Evolutionary conservation across 139 green algal species (phyloP), one percentile per base, ranked within the genome.

Genomic region (Picochlorum sp.): DNA sequence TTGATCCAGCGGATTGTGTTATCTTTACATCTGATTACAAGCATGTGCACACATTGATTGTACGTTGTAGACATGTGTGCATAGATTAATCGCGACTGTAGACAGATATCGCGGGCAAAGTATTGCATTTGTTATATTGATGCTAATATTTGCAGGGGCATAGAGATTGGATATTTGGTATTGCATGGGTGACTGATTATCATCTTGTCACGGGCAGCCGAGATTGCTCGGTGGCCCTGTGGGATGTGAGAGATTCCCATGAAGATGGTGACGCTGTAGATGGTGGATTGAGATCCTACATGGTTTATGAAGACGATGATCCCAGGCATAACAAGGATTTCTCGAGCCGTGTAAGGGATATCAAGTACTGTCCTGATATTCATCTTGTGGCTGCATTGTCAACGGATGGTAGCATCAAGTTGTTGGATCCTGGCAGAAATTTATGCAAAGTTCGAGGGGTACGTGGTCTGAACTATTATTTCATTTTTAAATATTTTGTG

Each of bases 101-200:
- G 50, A 56, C 12, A n/a, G 32, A 35, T 3, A 49, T 36, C 9
- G 41, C 18, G 33, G 24, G 7, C 18, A 7, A 12, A n/a, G 54
- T 9, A 25, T 33, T 43, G 35, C 51, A 7, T 22, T 4, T 26
- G 36, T 36, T 31, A 25, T 22, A 13, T 65, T 16, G 37, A 12
- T n/a, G n/a, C n/a, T n/a, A n/a, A n/a, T n/a, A n/a, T n/a, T n/a
- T n/a, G n/a, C n/a, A n/a, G 65, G 82, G 77, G 5, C 82, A 89
- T 57, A 24, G 37, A 32, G 82, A 89, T 63, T 89, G 82, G 81
- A 44, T 89, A 25, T 89, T 89, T 78, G 82, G 73, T 9, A 8
- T 69, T 2, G 62, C 70, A 2, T 89, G 81, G 81, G 25, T 89
- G 3, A 75, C 58, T 13, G 79, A 82, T 33, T 43, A 57, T 5